Percentiles rank a stretch among this genome's conserved stretches.
Conservation (phyloP, 2,329 filamentous ascomycete genomes). For the Cercospora sp. region DNA sequence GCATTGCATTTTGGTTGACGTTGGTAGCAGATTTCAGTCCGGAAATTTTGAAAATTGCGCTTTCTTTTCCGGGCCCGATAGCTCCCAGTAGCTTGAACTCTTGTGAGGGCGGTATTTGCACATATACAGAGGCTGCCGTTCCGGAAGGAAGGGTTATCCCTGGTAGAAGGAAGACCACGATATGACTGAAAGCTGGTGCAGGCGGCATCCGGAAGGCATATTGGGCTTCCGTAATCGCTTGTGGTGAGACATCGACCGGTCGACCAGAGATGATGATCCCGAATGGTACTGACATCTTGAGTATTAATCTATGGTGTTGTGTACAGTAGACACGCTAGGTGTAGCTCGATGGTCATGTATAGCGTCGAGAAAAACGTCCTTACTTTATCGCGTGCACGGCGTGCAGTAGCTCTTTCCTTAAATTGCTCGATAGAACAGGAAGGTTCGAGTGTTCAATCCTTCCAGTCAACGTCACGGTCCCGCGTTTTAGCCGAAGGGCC, state of each 20-base stretch:
- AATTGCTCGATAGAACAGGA: constrained; percentile 1
- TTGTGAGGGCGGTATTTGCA: constrained; percentile 63
- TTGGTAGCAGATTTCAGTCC: constrained; percentile 44
- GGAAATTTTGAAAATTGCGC: constrained; percentile 81
- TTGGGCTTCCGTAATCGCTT: constrained; percentile 59
- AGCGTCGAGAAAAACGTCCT: neutral
- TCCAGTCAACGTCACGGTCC: neutral
- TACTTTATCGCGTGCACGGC: neutral
- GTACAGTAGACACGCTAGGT: neutral
- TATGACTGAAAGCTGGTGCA: constrained; percentile 63
- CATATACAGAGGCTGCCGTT: constrained; percentile 86
- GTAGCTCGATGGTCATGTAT: neutral
- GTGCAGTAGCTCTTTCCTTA: neutral
- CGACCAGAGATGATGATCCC: constrained; percentile 62
- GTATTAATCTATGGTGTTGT: neutral
- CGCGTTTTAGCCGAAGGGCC: constrained; percentile 7
- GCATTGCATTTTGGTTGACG: constrained; percentile 54
- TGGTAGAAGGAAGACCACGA: constrained; percentile 87
- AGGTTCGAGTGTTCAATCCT: neutral
- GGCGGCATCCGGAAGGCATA: constrained; percentile 67
- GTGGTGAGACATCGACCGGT: constrained; percentile 60
- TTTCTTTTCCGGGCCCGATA: constrained; percentile 86
- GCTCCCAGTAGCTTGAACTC: constrained; percentile 85
- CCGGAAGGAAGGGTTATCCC: constrained; percentile 69
- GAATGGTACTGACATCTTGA: constrained; percentile 52